A percentile compares a stretch with the other conserved stretches of the same genome.
These are phyloP conservation scores for Brassica hybrid DNA, from an alignment of 441 rosid genomes.

Conservation along the genomic window DNA sequence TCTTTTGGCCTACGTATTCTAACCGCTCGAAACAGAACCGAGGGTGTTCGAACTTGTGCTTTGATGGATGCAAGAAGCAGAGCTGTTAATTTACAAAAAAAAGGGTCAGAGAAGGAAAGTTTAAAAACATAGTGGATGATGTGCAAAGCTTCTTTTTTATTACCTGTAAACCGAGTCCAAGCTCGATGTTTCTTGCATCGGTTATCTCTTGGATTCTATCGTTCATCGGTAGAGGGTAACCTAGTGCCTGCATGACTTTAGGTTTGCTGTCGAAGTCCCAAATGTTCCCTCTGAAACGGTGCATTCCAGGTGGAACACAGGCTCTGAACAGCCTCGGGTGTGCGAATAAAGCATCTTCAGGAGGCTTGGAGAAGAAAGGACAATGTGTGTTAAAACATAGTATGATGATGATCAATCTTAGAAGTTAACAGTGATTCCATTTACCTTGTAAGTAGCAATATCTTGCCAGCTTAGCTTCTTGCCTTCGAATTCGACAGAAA, in stretches of 20 bases:
- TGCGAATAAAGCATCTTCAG: slow-evolving; percentile 89
- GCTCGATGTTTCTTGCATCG: slow-evolving; percentile 92
- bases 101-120: slow-evolving; percentile 2
- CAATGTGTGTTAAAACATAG: background rate
- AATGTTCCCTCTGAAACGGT: slow-evolving; percentile 91
- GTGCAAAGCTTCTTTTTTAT: background rate
- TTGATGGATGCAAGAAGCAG: slow-evolving; percentile 96
- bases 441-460: slow-evolving; percentile 87
- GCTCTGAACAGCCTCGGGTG: slow-evolving; percentile 98
- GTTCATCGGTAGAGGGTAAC: slow-evolving; percentile 69
- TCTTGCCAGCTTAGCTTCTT: slow-evolving; percentile 89
- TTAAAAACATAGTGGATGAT: background rate
- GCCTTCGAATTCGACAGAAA: slow-evolving; percentile 90
- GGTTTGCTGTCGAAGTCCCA: slow-evolving; percentile 97
- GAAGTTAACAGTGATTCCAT: background rate
- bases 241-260: slow-evolving; percentile 72
- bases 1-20: slow-evolving; percentile 94
- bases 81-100: slow-evolving; percentile 54
- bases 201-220: slow-evolving; percentile 90
- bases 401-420: background rate
- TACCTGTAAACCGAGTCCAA: slow-evolving; percentile 97
- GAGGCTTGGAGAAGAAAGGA: slow-evolving; percentile 66
- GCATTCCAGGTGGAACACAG: slow-evolving; percentile 97
- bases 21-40: slow-evolving; percentile 87
- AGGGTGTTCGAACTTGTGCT: slow-evolving; percentile 89